Conservation (phyloP, 257 asterid genomes). For the Solanum lignicaule region DNA sequence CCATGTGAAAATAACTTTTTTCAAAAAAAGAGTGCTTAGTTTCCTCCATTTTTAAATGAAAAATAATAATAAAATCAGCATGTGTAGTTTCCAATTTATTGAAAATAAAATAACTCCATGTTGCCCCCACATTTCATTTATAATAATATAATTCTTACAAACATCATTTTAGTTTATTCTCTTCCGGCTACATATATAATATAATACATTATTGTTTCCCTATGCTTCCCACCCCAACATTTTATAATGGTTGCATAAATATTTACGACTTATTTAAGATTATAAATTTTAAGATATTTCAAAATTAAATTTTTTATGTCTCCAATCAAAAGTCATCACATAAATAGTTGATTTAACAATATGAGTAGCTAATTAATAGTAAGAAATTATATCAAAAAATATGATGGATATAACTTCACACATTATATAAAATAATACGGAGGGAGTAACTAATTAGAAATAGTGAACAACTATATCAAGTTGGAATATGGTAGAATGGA, state of each 20-base stretch:
- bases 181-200: no score
- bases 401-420: neutral
- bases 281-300: neutral
- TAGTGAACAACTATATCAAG: neutral
- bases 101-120: neutral
- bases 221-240: neutral
- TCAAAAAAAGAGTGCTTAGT: neutral
- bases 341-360: neutral
- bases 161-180: neutral
- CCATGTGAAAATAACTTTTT: neutral
- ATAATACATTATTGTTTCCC: neutral
- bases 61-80: neutral
- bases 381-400: neutral
- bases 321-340: accelerated
- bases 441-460: neutral
- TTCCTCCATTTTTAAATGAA: neutral
- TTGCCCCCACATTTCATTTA: neutral
- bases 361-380: neutral
- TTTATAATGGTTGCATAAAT: neutral
- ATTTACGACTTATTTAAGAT: neutral
- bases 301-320: no score
- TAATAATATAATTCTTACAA: neutral
- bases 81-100: neutral
- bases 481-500: neutral
- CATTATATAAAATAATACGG: neutral